These are phyloP conservation scores for Sideroxylon spinosum DNA, from an alignment of 179 eudicot genomes.

Conservation along the genomic window DNA sequence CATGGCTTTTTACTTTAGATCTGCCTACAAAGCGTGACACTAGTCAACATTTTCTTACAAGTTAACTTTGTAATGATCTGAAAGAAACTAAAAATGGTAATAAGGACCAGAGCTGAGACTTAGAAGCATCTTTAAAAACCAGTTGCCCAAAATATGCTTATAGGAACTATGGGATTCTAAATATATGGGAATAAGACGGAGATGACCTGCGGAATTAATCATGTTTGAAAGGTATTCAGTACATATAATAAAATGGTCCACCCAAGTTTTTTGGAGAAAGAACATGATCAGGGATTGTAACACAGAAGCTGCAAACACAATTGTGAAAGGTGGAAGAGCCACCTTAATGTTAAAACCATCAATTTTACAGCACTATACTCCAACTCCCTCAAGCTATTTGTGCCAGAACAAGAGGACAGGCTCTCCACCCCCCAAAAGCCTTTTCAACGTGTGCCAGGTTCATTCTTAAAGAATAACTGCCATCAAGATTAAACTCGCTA, in stretches of 20 bases:
- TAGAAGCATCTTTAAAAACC: not conserved
- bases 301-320: not conserved
- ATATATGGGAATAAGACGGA: not conserved
- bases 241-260: too few relatives aligned
- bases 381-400: not conserved
- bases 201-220: not conserved
- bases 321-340: not conserved
- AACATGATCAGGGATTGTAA: not conserved
- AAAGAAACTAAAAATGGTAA: not conserved
- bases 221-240: not conserved
- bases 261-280: not conserved
- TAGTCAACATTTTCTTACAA: not conserved
- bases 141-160: not conserved
- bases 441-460: not conserved
- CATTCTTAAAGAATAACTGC: conserved; percentile 10
- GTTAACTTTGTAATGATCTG: not conserved
- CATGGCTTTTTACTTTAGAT: too few relatives aligned
- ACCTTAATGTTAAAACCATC: conserved; percentile 2
- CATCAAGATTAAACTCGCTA: not conserved
- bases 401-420: conserved; percentile 8
- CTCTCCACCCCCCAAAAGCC: not conserved
- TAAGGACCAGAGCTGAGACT: not conserved
- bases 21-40: not conserved
- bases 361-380: conserved; percentile 1
- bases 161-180: not conserved